phyloP scores from a whole-genome alignment of 164 flowering plant genomes.

The Cinnamomum chago region DNA sequence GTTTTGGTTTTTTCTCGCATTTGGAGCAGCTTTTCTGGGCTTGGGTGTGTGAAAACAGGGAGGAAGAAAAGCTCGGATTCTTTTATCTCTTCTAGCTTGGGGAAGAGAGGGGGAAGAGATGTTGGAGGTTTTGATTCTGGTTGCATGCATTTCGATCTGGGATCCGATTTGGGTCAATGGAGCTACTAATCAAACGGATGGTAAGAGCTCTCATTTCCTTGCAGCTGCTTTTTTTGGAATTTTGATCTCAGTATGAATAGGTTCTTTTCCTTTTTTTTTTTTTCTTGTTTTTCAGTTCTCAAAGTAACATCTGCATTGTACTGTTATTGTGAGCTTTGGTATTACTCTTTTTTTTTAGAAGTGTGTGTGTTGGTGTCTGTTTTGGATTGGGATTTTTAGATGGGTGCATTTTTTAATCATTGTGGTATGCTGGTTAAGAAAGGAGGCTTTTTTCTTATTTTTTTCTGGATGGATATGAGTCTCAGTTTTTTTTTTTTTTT shows the following conservation, averaged over 20 bases:
- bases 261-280: background rate
- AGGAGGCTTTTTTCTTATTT: no score
- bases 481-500: no score
- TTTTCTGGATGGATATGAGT: no score
- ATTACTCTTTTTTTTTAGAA: background rate
- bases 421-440: background rate
- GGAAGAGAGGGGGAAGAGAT: constrained; percentile 6
- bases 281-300: background rate
- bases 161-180: constrained; percentile 30
- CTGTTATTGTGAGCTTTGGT: background rate
- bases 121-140: constrained; percentile 19
- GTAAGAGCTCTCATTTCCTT: constrained; percentile 21
- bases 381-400: background rate
- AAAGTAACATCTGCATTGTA: background rate
- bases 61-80: background rate
- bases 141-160: constrained; percentile 31
- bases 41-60: constrained; percentile 2
- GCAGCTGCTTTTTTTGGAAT: no score
- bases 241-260: background rate
- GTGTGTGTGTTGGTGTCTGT: background rate
- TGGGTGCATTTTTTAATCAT: background rate
- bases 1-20: constrained; percentile 50
- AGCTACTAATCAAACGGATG: constrained; percentile 45
- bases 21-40: constrained; percentile 42
- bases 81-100: background rate